These are phyloP conservation scores for Diaporthe australafricana DNA, from an alignment of 2,329 filamentous ascomycete genomes.

Conservation along the genomic window DNA sequence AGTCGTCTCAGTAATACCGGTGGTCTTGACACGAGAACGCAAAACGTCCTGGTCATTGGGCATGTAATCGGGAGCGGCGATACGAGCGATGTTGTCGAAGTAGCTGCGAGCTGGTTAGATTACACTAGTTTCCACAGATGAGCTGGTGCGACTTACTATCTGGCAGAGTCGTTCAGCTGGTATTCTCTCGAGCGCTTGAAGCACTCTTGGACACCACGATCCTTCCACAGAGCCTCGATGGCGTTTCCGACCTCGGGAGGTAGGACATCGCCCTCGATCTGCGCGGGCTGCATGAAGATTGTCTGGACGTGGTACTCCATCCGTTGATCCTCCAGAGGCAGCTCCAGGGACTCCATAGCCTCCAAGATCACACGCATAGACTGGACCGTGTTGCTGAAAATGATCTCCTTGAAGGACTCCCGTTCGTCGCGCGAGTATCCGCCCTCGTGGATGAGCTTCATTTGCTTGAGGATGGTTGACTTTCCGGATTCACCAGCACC, in stretches of 20 bases:
- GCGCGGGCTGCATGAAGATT: constrained; percentile 97
- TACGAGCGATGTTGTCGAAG: constrained; percentile 94
- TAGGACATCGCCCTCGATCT: constrained; percentile 94
- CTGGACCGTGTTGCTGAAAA: constrained; percentile 77
- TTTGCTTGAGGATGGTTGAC: constrained; percentile 94
- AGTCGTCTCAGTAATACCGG: constrained; percentile 95
- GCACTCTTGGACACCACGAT: constrained; percentile 91
- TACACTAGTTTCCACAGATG: neutral
- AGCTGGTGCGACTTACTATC: constrained; percentile 80
- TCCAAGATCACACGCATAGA: constrained; percentile 78
- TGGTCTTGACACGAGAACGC: constrained; percentile 96
- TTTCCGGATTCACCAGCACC: constrained; percentile 98
- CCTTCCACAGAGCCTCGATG: constrained; percentile 93
- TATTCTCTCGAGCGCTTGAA: constrained; percentile 97
- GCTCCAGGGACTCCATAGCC: constrained; percentile 76
- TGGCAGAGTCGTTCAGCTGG: constrained; percentile 94
- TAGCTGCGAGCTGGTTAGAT: constrained; percentile 72
- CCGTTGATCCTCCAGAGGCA: constrained; percentile 89
- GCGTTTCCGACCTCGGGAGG: constrained; percentile 95
- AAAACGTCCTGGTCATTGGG: constrained; percentile 96
- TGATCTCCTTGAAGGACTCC: constrained; percentile 78
- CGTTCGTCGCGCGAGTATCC: constrained; percentile 93
- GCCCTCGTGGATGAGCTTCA: constrained; percentile 99
- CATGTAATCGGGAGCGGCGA: constrained; percentile 91
- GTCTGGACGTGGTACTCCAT: constrained; percentile 98